Evolutionary conservation across 164 flowering plant genomes (phyloP), one percentile per base, ranked within the genome.

Genomic region (Buxus sempervirens): DNA sequence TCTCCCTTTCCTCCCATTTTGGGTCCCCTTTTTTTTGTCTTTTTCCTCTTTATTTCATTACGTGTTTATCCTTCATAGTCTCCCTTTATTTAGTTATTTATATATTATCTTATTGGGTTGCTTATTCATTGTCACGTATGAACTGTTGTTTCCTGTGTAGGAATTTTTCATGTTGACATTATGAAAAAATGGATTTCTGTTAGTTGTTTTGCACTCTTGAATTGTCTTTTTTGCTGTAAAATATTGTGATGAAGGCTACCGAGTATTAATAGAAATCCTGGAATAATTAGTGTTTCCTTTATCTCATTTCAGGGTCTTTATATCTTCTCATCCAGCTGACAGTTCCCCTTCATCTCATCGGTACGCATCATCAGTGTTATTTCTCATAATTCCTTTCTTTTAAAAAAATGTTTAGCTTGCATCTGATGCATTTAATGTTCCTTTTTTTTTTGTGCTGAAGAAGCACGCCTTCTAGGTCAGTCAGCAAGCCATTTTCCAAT

Each of bases 401-500:
- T 26, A 15, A 19, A 42, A 20, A 5, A 24, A 62, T 49, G 5
- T 38, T 45, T 67, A 14, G 14, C 23, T 62, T 60, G 32, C 14
- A 22, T n/a, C 36, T 54, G 24, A 58, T 15, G 16, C 26, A 23
- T 56, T 20, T 69, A 23, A n/a, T 6, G 56, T n/a, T n/a, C n/a
- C 21, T 54, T 10, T 54, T 54, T 28, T 27, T 27, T 54, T 19
- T 61, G 15, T 78, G 67, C 12, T 76, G 78, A 79, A 86, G 88
- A 54, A 66, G 70, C 26, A 68, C 70, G 42, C 78, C 66, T 59
- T 78, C 85, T 41, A 72, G 79, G 68, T 84, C 93, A 58, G 68
- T 64, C 42, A 86, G 92, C 85, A 83, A 73, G 69, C 82, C 94
- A 36, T 54, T 59, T 54, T 86, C 91, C 9, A 80, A 77, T 65